Percentiles rank a stretch among this genome's conserved stretches.
Conservation (phyloP, 2,329 filamentous ascomycete species). For the Penicillium sp. region DNA sequence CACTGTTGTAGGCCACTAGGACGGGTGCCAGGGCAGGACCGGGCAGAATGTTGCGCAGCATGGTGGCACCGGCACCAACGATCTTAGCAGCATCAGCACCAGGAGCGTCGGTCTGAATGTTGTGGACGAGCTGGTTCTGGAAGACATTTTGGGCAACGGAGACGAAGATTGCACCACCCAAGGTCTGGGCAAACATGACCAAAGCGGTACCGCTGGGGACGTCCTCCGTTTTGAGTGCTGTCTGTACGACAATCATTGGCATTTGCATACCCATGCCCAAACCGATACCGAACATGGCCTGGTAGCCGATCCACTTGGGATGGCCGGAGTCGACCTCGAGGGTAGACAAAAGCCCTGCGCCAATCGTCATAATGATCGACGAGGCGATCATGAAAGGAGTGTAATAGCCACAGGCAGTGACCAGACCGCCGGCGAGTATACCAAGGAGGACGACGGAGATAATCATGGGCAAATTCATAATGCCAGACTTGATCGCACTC, state of each 20-base stretch:
- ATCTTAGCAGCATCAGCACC: constrained; percentile 28
- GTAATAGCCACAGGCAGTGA: constrained; percentile 39
- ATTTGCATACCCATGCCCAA: constrained; percentile 38
- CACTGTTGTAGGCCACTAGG: constrained; percentile 36
- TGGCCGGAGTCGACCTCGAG: constrained; percentile 31
- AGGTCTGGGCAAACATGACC: constrained; percentile 37
- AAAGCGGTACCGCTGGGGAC: constrained; percentile 37
- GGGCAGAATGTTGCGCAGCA: constrained; percentile 31
- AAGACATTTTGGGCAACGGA: constrained; percentile 41
- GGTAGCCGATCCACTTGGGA: constrained; percentile 41
- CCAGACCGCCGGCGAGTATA: constrained; percentile 30
- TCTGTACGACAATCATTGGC: constrained; percentile 36
- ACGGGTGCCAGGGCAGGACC: constrained; percentile 28
- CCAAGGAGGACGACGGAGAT: constrained; percentile 32
- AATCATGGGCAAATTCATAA: constrained; percentile 39
- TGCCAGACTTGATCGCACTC: constrained; percentile 35
- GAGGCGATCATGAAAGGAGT: constrained; percentile 40
- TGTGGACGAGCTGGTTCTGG: constrained; percentile 32
- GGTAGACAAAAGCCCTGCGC: constrained; percentile 38
- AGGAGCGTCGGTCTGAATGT: constrained; percentile 26
- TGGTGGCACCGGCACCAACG: constrained; percentile 38
- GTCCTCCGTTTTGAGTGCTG: constrained; percentile 30
- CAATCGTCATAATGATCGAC: constrained; percentile 32
- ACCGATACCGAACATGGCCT: constrained; percentile 37
- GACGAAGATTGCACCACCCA: constrained; percentile 40